Base-by-base conservation (phyloP, 352 stramenopile genomes). In the Phytophthora constricta region DNA sequence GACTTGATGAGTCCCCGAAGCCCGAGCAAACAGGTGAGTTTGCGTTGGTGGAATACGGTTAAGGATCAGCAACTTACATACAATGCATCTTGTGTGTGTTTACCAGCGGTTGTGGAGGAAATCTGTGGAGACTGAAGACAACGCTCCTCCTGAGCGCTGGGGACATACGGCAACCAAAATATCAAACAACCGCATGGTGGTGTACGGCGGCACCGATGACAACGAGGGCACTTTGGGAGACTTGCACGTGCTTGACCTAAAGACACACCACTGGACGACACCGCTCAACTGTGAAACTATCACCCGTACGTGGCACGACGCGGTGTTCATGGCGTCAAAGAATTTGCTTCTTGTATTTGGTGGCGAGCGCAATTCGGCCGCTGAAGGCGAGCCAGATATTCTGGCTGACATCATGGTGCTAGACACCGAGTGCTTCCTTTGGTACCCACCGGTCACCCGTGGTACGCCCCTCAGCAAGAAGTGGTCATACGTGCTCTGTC, bases 341-440 rank as follows among this genome's bases (percentile, higher is more conserved):
- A 79, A 97, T 61, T 72, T 98, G 31, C 65, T 98, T 42, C 77
- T 98, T 28, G 92, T 95, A 10, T 98, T 98, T 76, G 95, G 95
- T 33, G 95, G 95, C 16, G 95, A 98, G 72, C 84, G 86, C 76
- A 70, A 61, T 58, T 56, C 74, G 63, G 47, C 77, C 67, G 72
- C 64, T 62, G 68, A 88, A 63, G 76, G 85, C 54, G 72, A 91
- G 57, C 64, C 93, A 51, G 81, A 93, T 51, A 70, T 90, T 55
- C 74, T 96, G 41, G 93, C 79, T 42, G 86, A 95, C 53, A 86
- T 95, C 31, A 89, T 96, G 90, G 91, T 98, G 41, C 80, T 98
- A 5, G 95, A 98, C 71, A 97, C 89, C 4, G 91, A 98, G 69
- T 98, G 95, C 64, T 96, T 98, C 62, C 64, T 97, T 26, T 98